Conservation (phyloP, 495 filamentous ascomycete genomes). For the Niebla homalea region DNA sequence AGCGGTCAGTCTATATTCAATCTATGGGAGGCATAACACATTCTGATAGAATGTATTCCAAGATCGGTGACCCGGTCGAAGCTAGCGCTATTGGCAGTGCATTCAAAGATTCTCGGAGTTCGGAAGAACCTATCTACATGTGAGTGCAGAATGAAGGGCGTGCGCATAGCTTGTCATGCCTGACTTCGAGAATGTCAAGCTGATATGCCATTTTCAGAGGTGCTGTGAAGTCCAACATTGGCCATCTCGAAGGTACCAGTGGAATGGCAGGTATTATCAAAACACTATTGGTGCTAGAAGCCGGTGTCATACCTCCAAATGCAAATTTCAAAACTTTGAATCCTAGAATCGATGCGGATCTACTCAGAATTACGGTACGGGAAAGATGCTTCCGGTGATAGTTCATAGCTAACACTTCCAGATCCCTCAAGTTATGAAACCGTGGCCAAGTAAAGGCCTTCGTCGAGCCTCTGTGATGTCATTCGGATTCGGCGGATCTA, state of each 20-base stretch:
- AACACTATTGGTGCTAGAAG: constrained; percentile 31
- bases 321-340: constrained; percentile 30
- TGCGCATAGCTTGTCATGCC: no score
- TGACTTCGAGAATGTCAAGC: not conserved
- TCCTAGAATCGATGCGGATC: constrained; percentile 16
- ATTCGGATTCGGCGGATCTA: constrained; percentile 28
- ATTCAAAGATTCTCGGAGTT: not conserved
- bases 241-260: constrained; percentile 15
- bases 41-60: no score
- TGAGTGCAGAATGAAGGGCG: no score
- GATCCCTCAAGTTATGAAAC: constrained; percentile 11
- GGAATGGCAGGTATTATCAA: constrained; percentile 43
- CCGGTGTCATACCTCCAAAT: constrained; percentile 34
- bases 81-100: not conserved
- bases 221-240: constrained; percentile 20
- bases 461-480: constrained; percentile 25
- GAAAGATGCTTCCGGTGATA: not conserved
- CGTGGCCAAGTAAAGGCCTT: constrained; percentile 15
- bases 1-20: no score
- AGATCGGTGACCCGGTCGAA: constrained; percentile 4
- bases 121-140: no score
- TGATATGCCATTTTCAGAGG: constrained; percentile 10
- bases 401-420: constrained; percentile 8
- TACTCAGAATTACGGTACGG: constrained; percentile 20
- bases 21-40: no score